These are phyloP conservation scores for Aspergillus sp. DNA, from an alignment of 2,329 filamentous ascomycete genomes.

Conservation along the genomic window DNA sequence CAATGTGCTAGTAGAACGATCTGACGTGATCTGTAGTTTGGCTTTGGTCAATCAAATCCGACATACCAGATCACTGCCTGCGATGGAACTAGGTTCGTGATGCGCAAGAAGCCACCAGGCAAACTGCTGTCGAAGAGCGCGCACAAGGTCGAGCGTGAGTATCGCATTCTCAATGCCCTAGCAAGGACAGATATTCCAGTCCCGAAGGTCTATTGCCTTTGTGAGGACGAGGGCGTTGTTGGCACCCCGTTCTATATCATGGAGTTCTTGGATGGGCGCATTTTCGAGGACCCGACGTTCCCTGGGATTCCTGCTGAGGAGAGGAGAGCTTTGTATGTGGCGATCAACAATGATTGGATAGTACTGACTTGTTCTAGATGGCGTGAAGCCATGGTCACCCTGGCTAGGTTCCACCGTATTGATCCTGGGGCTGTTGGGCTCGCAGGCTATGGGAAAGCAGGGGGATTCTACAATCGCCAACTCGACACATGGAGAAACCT, in stretches of 20 bases:
- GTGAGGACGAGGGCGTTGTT: constrained; percentile 75
- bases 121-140: constrained; percentile 89
- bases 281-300: constrained; percentile 84
- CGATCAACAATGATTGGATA: no score
- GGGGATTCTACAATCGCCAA: constrained; percentile 83
- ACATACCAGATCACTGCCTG: constrained; percentile 86
- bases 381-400: constrained; percentile 76
- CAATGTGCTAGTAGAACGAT: neutral
- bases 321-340: constrained; percentile 65
- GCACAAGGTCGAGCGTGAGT: constrained; percentile 95
- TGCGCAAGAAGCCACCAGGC: constrained; percentile 98
- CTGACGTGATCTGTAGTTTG: constrained; percentile 63
- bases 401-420: constrained; percentile 82
- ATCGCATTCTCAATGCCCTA: constrained; percentile 83
- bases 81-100: constrained; percentile 71
- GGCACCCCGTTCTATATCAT: constrained; percentile 97
- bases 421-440: constrained; percentile 66
- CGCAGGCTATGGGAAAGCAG: constrained; percentile 67
- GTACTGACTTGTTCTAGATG: constrained; percentile 54
- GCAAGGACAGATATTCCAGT: constrained; percentile 79
- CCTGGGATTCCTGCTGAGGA: constrained; percentile 69
- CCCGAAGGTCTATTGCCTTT: constrained; percentile 78
- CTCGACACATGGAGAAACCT: constrained; percentile 79
- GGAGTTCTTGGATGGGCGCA: constrained; percentile 90
- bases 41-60: constrained; percentile 95